Base-by-base conservation (phyloP, 495 filamentous ascomycete genomes). In the Penicillium soppii region DNA sequence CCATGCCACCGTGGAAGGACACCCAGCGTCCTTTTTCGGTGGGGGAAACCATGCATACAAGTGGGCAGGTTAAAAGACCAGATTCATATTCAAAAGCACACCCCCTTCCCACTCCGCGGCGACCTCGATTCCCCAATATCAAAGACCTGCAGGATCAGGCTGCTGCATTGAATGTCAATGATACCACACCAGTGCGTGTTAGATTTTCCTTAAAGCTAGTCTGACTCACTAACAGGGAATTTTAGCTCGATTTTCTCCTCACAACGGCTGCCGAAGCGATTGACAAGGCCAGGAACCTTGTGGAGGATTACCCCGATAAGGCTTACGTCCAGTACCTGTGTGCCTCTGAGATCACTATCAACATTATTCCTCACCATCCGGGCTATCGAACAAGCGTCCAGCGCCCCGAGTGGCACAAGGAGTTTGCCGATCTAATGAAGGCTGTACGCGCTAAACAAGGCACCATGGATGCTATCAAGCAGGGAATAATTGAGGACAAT, bases 291-390 rank as follows among this genome's bases (percentile, higher is more conserved):
- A 65, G 58, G 42, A 45, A 42, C 12, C 65, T 70, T 41, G 55
- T 62, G 30, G 68, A 81, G 27, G 82, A 84, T 15, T 61, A 76
- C 48, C 71, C 75, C n/a, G 84, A 89, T 54, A 70, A 64, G 26
- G 85, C 84, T 41, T 89, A 85, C 56, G 74, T 85, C 21, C 89
- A 96, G 39, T 97, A 89, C 67, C 77, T 97, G 43, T 81, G 85
- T 33, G 86, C 92, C 20, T 89, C 78, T 37, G 85, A 89, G 39
- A 85, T 97, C 50, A 76, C 87, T 27, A 75, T 88, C 19, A 79
- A 92, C 32, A 72, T 85, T 27, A 85, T 96, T 27, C 91, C 90
- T 7, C 73, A 74, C 27, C 84, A 91, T 53, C 82, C 80, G 42
- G 86, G 89, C 26, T 90, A 80, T 58, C 77, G 65, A 47, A 53